Evolutionary conservation across 1,139 yeast species (phyloP).

Genomic region (Blastobotrys apis): DNA sequence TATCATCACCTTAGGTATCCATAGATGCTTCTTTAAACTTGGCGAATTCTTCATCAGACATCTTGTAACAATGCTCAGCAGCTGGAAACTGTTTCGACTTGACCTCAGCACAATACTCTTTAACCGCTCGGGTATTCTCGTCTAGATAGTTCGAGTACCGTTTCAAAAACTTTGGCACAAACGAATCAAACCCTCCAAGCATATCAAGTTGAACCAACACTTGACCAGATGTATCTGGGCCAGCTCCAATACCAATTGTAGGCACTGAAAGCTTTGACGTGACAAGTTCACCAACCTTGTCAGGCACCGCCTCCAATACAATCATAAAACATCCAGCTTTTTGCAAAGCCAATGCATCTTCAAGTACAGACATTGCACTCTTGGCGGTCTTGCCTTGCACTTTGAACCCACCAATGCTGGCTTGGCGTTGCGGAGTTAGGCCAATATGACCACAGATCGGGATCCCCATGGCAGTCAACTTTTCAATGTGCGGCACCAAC

Average conservation of each 20-base stretch:
- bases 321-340: slow-evolving; percentile 73
- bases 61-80: slow-evolving; percentile 63
- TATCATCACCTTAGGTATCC: no score
- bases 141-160: slow-evolving; percentile 54
- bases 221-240: slow-evolving; percentile 78
- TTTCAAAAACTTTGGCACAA: slow-evolving; percentile 72
- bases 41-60: slow-evolving; percentile 60
- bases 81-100: slow-evolving; percentile 54
- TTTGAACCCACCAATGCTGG: slow-evolving; percentile 78
- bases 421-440: slow-evolving; percentile 81
- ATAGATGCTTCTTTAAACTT: slow-evolving; percentile 37
- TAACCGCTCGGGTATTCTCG: slow-evolving; percentile 50
- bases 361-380: slow-evolving; percentile 54
- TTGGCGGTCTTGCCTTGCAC: slow-evolving; percentile 67
- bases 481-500: slow-evolving; percentile 46
- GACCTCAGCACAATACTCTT: slow-evolving; percentile 58
- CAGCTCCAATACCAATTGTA: slow-evolving; percentile 96
- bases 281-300: slow-evolving; percentile 59
- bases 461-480: slow-evolving; percentile 62
- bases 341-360: slow-evolving; percentile 68
- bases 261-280: slow-evolving; percentile 63
- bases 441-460: slow-evolving; percentile 95
- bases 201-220: slow-evolving; percentile 84
- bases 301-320: slow-evolving; percentile 84
- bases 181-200: slow-evolving; percentile 60